Percentiles rank a stretch among this genome's conserved stretches.
Conservation (phyloP, 768 basidiomycete species). For the Aureoboletus auriporus region DNA sequence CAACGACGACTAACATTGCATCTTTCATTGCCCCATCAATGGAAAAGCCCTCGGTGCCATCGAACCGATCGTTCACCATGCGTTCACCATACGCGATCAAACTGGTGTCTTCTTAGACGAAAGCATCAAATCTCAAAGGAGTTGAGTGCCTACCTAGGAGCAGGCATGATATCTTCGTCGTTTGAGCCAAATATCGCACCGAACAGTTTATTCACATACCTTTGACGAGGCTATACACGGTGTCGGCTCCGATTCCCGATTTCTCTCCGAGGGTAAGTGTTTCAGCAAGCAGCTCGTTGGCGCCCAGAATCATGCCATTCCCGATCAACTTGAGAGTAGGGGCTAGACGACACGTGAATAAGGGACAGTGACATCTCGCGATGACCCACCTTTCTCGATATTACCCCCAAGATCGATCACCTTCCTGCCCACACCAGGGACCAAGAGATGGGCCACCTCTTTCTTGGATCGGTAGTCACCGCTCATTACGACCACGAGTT, state of each 20-base stretch:
- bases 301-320: constrained; percentile 74
- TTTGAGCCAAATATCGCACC: constrained; percentile 11
- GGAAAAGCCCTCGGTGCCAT: constrained; percentile 69
- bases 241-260: constrained; percentile 67
- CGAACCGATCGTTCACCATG: constrained; percentile 72
- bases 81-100: constrained; percentile 57
- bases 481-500: constrained; percentile 71
- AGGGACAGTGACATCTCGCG: neutral
- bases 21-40: constrained; percentile 90
- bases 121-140: neutral
- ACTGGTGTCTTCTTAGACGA: constrained; percentile 29
- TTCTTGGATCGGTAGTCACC: constrained; percentile 84
- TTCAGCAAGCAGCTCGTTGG: constrained; percentile 76
- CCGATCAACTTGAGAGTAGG: constrained; percentile 75
- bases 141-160: constrained; percentile 43
- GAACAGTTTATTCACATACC: constrained; percentile 34
- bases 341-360: constrained; percentile 34
- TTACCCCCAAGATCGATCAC: constrained; percentile 81
- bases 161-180: constrained; percentile 59
- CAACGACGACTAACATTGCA: constrained; percentile 44
- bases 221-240: constrained; percentile 54
- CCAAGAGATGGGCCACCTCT: constrained; percentile 69
- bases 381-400: constrained; percentile 64
- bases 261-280: constrained; percentile 83
- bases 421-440: constrained; percentile 76